Evolutionary conservation across 305 asterid species (phyloP).

Genomic region (Stenogyne calaminthoides): DNA sequence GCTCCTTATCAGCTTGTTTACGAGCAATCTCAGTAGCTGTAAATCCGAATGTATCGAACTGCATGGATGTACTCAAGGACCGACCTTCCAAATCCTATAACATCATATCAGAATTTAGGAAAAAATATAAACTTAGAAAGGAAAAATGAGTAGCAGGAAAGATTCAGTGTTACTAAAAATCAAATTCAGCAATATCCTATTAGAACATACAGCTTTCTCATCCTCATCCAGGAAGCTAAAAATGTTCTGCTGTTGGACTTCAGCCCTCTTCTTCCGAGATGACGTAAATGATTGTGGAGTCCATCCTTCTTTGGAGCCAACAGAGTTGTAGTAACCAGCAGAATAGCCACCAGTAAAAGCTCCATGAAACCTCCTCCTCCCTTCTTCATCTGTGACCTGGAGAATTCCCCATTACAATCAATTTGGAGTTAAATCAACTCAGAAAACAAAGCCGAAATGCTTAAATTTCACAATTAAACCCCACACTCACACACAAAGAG

Average conservation of each 20-base stretch:
- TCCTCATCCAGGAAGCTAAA: constrained; percentile 86
- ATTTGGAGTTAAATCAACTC: not conserved
- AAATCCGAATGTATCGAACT: constrained; percentile 92
- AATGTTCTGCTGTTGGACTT: constrained; percentile 66
- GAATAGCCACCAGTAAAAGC: constrained; percentile 94
- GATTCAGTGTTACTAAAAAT: not conserved
- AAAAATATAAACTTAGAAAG: not conserved
- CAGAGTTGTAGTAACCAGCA: constrained; percentile 90
- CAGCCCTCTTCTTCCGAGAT: constrained; percentile 85
- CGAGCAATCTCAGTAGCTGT: constrained; percentile 85
- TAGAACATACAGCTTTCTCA: constrained; percentile 76
- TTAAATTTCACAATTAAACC: not conserved
- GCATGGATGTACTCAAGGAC: constrained; percentile 72
- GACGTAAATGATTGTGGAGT: constrained; percentile 85
- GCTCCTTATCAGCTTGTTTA: constrained; percentile 88
- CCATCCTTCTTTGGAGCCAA: constrained; percentile 98
- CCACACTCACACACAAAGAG: not conserved
- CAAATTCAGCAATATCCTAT: constrained; percentile 13
- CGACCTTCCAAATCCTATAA: constrained; percentile 83
- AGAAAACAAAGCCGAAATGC: not conserved
- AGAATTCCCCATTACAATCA: constrained; percentile 20
- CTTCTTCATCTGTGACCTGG: constrained; percentile 92
- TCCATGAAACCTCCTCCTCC: constrained; percentile 96
- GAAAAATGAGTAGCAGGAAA: not conserved
- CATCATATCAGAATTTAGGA: constrained; percentile 15